Percentiles rank a stretch among this genome's conserved stretches.
Evolutionary conservation across 176 grass and related monocot species (phyloP).

Genomic region (Cenchrus americanus): DNA sequence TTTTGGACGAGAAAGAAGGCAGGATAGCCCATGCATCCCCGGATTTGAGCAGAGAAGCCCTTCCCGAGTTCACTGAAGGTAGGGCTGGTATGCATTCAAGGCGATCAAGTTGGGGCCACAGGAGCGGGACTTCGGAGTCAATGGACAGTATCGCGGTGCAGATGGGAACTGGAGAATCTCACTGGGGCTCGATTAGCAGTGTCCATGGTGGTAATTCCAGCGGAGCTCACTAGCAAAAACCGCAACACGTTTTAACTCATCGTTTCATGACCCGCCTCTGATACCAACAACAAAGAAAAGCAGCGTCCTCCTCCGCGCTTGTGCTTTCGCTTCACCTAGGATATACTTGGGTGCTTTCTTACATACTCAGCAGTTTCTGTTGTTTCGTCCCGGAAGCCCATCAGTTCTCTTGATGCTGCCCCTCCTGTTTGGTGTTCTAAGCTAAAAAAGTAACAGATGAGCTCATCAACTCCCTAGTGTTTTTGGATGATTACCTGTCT

Average conservation of each 20-base stretch:
- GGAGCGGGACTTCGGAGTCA: slow-evolving; percentile 60
- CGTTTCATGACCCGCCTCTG: not conserved
- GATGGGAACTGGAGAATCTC: slow-evolving; percentile 49
- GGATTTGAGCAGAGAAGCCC: slow-evolving; percentile 61
- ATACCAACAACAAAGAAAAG: slow-evolving; percentile 34
- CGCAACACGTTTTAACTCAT: not conserved
- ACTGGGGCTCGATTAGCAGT: slow-evolving; percentile 52
- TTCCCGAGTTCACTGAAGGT: slow-evolving; percentile 59
- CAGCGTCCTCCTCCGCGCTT: not conserved
- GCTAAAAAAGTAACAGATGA: slow-evolving; percentile 43
- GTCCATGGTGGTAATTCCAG: slow-evolving; percentile 54
- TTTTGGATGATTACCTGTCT: slow-evolving; percentile 48
- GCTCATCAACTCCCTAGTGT: slow-evolving; percentile 11
- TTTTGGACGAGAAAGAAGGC: slow-evolving; percentile 79
- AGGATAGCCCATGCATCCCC: slow-evolving; percentile 64
- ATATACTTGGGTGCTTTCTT: slow-evolving; percentile 32
- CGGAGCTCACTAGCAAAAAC: slow-evolving; percentile 45
- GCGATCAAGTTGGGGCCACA: slow-evolving; percentile 73
- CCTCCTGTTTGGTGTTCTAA: slow-evolving; percentile 40
- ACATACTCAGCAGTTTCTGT: not conserved
- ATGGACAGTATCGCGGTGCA: slow-evolving; percentile 52
- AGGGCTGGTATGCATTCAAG: slow-evolving; percentile 57
- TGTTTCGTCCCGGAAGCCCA: slow-evolving; percentile 6
- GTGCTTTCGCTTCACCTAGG: slow-evolving; percentile 21
- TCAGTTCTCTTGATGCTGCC: slow-evolving; percentile 26